phyloP scores from a whole-genome alignment of 345 rosid species.

The rapeseed (Brassica napus) region DNA sequence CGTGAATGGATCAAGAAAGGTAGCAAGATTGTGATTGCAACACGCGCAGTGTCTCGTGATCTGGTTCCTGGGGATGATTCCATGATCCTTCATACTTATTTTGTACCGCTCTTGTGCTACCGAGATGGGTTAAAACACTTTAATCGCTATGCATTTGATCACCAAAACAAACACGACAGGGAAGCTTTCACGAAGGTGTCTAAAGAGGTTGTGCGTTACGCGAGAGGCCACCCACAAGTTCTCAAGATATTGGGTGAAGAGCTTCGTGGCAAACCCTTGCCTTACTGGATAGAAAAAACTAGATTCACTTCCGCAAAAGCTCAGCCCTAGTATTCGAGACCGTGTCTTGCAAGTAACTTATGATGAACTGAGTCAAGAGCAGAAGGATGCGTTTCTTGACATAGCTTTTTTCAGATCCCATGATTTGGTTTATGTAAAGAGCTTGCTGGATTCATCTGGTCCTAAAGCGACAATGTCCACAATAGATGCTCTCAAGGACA shows the following conservation, averaged over 20 bases:
- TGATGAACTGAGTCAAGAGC: constrained; percentile 24
- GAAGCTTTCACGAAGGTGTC: constrained; percentile 7
- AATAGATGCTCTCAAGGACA: constrained; percentile 4
- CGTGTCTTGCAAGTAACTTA: constrained; percentile 33
- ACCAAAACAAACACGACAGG: not conserved
- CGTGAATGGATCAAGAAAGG: constrained; percentile 13
- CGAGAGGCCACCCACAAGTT: constrained; percentile 40
- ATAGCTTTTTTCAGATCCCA: constrained; percentile 41
- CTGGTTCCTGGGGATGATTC: not conserved
- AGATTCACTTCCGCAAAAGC: not conserved
- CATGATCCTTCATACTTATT: not conserved
- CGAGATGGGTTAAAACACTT: constrained; percentile 31
- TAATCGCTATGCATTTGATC: not conserved
- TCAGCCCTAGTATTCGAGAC: constrained; percentile 8
- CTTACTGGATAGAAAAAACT: constrained; percentile 28
- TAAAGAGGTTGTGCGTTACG: constrained; percentile 8
- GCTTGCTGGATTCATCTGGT: constrained; percentile 19
- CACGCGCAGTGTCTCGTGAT: constrained; percentile 2
- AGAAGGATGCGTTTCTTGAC: constrained; percentile 39
- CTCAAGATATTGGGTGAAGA: constrained; percentile 37
- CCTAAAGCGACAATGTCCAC: not conserved
- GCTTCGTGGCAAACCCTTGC: not conserved
- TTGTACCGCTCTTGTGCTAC: constrained; percentile 7
- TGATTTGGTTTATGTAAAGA: not conserved
- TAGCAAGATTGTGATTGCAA: constrained; percentile 31